Percentiles rank a stretch among this genome's conserved stretches.
Evolutionary conservation across 345 rosid species (phyloP).

Genomic region (Viola odorata): DNA sequence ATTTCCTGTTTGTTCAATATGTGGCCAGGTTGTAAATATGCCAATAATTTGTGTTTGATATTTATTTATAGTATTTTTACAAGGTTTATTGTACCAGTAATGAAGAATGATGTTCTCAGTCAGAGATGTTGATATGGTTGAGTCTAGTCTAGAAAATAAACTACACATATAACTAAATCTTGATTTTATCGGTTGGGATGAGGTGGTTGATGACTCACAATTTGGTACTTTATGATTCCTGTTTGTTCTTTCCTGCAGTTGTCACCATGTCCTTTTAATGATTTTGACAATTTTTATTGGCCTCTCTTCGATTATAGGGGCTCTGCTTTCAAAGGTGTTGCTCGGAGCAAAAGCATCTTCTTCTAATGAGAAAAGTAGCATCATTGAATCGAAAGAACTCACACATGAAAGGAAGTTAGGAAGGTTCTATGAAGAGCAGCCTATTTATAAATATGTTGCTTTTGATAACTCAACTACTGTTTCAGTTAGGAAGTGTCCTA

Average conservation of each 20-base stretch:
- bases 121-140: too few species aligned
- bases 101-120: neutral
- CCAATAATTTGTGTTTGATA: neutral
- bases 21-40: slow-evolving; percentile 43
- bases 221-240: too few species aligned
- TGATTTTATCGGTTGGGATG: slow-evolving; percentile 2
- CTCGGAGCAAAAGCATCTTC: slow-evolving; percentile 38
- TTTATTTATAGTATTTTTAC: neutral
- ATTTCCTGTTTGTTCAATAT: too few species aligned
- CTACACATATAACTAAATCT: neutral
- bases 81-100: too few species aligned
- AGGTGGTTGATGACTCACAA: neutral
- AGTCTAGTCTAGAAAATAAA: neutral
- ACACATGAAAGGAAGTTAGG: slow-evolving; percentile 37
- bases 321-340: slow-evolving; percentile 48
- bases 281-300: slow-evolving; percentile 20
- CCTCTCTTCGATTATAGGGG: slow-evolving; percentile 42
- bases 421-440: slow-evolving; percentile 73
- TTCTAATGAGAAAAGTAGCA: slow-evolving; percentile 28
- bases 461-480: slow-evolving; percentile 48
- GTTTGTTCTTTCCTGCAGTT: neutral
- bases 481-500: slow-evolving; percentile 57
- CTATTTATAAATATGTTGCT: slow-evolving; percentile 47
- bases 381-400: slow-evolving; percentile 27
- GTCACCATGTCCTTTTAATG: neutral